Conservation (phyloP, 202 grass and related monocot species). For the Bolboschoenoplectus hybrid region DNA sequence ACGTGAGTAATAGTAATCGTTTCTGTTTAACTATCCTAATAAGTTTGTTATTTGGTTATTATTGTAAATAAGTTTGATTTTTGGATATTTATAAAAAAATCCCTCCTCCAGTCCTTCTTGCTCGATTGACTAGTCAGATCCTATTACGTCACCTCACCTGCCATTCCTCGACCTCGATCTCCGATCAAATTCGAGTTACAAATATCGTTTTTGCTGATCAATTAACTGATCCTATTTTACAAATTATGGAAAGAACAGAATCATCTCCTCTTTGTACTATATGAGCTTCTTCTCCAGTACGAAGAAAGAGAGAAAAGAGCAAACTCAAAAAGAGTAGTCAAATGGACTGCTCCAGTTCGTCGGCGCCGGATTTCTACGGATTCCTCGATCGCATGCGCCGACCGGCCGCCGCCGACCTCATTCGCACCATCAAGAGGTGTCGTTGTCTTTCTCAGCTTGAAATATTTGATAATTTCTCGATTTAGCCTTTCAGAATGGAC, state of each 20-base stretch:
- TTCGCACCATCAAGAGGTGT: constrained; percentile 80
- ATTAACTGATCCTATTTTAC: neutral
- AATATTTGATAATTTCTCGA: neutral
- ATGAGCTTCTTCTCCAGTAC: neutral
- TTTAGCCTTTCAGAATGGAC: neutral
- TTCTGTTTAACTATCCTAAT: too few relatives aligned
- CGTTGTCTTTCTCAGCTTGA: neutral
- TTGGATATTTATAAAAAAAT: too few relatives aligned
- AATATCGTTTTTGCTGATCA: neutral
- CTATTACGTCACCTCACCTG: neutral
- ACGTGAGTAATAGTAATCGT: too few relatives aligned
- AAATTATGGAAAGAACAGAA: neutral
- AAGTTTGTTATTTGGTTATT: too few relatives aligned
- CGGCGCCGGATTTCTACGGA: constrained; percentile 65
- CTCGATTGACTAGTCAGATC: neutral
- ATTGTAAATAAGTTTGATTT: too few relatives aligned
- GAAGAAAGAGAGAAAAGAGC: neutral
- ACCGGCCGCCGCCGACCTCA: constrained; percentile 73
- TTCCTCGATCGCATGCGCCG: constrained; percentile 91
- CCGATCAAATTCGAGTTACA: neutral
- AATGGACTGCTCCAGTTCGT: constrained; percentile 41
- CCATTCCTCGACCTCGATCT: neutral
- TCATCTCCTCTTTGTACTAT: neutral
- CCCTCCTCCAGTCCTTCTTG: too few relatives aligned
- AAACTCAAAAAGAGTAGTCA: neutral